Base-by-base conservation (phyloP, 805 yeast genomes). In the Kregervanrija delftensis region DNA sequence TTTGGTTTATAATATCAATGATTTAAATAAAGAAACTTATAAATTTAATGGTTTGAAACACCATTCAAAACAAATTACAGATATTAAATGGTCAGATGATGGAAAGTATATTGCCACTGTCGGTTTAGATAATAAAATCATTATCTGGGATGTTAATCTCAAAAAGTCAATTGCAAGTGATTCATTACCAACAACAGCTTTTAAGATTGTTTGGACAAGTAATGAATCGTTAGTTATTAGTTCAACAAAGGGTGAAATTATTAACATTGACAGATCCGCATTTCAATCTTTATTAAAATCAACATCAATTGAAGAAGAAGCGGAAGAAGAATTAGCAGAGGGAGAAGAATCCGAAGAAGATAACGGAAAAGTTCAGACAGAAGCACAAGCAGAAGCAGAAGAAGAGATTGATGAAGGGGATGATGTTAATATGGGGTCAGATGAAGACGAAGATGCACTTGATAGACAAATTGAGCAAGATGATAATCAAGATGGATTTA, bases 31-130 rank as follows among this genome's bases (percentile, higher is more conserved):
- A 13, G 42, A 53, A 5, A 22, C 33, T 5, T 56, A 51, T 41
- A 45, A 43, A 15, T 55, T 62, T 37, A 49, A 44, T 33, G 63
- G 59, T n/a, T n/a, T 34, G 2, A 49, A 50, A 36, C 33, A 48
- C 13, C 67, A 59, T 31, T 53, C 49, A n/a, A 54, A 54, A 28
- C 50, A 61, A 13, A 60, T 81, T 11, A 69, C 76, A 6, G 83
- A 77, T 41, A 55, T 84, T 40, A 65, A 71, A 42, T 74, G 86
- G 68, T 80, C 86, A 14, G 80, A 86, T 1, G 70, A 75, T 52
- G 85, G 85, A 30, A 68, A 71, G 1, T 72, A 67, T 49, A 44
- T 88, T 2, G 91, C 90, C 0, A 70, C 80, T 6, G 68, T 77
- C 12, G 79, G 76, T 41, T 50, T 70, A n/a, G 76, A 73, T 43